phyloP scores from a whole-genome alignment of 148 eudicot species.

The Chenopodium formosanum region DNA sequence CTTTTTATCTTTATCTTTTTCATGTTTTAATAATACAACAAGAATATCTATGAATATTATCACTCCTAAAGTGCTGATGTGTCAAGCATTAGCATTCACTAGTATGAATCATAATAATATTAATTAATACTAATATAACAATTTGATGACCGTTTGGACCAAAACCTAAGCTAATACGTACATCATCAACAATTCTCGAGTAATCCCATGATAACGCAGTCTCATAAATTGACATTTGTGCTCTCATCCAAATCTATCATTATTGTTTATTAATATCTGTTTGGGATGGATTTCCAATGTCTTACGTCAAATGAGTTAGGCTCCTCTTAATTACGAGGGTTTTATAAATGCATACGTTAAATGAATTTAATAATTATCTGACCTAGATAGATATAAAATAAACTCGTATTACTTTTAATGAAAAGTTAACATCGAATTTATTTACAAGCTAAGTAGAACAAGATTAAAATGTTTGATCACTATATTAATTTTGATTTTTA shows the following conservation, averaged over 20 bases:
- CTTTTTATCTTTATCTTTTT: not conserved
- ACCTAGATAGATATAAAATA: too few relatives aligned
- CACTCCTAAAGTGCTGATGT: not conserved
- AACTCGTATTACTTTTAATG: too few relatives aligned
- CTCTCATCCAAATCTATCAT: too few relatives aligned
- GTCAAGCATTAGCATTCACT: not conserved
- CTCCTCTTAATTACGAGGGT: not conserved
- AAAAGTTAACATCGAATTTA: too few relatives aligned
- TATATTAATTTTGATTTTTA: too few relatives aligned
- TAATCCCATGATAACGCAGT: not conserved
- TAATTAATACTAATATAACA: not conserved
- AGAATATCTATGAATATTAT: not conserved
- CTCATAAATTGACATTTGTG: too few relatives aligned
- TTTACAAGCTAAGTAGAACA: too few relatives aligned
- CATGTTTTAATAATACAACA: not conserved
- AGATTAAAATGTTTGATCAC: too few relatives aligned
- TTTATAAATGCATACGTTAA: too few relatives aligned
- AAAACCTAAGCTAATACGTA: too few relatives aligned
- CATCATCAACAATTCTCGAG: slow-evolving; percentile 15
- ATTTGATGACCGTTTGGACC: slow-evolving; percentile 1
- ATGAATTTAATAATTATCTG: too few relatives aligned
- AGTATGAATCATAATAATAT: not conserved
- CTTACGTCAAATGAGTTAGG: not conserved
- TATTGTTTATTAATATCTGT: too few relatives aligned
- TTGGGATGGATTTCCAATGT: not conserved